Evolutionary conservation across 73 alveolate genomes (phyloP), one percentile per base, ranked within the genome.

Genomic region (Paramecium biaurelia): DNA sequence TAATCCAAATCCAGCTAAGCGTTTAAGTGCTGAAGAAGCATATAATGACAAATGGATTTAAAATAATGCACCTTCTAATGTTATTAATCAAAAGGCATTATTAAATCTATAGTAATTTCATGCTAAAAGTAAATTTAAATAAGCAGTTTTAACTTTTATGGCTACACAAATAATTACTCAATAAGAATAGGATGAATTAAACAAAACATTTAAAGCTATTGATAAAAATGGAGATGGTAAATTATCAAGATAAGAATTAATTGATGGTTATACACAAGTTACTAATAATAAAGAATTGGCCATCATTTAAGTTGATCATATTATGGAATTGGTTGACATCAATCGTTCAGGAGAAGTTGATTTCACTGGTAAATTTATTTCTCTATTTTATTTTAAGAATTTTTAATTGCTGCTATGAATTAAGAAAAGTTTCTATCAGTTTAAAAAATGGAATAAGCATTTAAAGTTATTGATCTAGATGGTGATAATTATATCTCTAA

Each of bases 181-280:
- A 53, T 42, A 59, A 93, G 96, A 93, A 57, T 59, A 84, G 34
- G 96, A 89, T 20, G 94, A 93, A 72, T 85, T 93, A 15, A 88
- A 92, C 10, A 92, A 94, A 37, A 89, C 95, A 9, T 95, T 95
- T 88, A 89, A 95, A 92, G 89, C 94, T 45, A 87, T 95, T 6
- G 98, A 95, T 90, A 70, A 92, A 94, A 94, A 95, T 67, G 97
- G 97, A 14, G 97, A 95, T 94, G 97, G 98, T 7, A 93, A 68
- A 76, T 93, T 94, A 9, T 88, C 96, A 30, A 95, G 85, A 87
- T 95, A 94, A 63, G 98, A 95, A 67, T 58, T 95, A n/a, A 45
- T 58, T 38, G 93, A 93, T 30, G 96, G 96, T 4, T 92, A 72
- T n/a, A 57, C 86, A 4, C 15, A 76, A 70, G 90, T 89, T 70